phyloP scores from a whole-genome alignment of 768 basidiomycete species.

The Lepiota brunneoincarnata region DNA sequence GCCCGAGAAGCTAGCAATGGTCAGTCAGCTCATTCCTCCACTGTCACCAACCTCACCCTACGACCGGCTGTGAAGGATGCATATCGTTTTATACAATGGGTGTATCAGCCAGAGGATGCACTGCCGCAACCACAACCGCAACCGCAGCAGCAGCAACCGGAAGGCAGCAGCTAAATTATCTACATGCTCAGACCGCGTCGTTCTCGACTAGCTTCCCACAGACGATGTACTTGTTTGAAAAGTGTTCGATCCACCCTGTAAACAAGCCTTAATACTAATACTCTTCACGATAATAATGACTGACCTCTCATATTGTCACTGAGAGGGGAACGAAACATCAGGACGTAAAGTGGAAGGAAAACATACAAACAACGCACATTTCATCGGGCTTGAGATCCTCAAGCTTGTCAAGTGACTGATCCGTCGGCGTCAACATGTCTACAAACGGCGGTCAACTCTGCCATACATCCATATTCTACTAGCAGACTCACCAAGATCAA shows the following conservation, averaged over 20 bases:
- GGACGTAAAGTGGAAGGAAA: neutral
- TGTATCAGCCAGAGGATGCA: neutral
- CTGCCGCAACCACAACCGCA: neutral
- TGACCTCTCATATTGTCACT: conserved; percentile 94
- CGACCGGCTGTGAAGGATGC: neutral
- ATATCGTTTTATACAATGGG: conserved; percentile 9
- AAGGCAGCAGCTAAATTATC: conserved; percentile 6
- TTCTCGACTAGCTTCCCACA: conserved; percentile 89
- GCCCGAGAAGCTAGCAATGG: conserved; percentile 48
- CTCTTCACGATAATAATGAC: conserved; percentile 11
- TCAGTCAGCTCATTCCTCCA: conserved; percentile 22
- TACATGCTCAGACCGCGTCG: conserved; percentile 39
- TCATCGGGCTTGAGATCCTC: conserved; percentile 77
- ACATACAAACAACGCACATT: conserved; percentile 56
- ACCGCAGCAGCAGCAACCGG: conserved; percentile 12
- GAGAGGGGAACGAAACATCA: conserved; percentile 9
- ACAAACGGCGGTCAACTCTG: neutral
- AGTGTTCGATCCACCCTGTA: conserved; percentile 91
- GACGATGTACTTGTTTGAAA: conserved; percentile 87
- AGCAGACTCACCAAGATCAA: conserved; percentile 69
- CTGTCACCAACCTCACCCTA: neutral
- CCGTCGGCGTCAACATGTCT: conserved; percentile 91
- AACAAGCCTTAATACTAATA: conserved; percentile 6
- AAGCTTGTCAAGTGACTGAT: conserved; percentile 83
- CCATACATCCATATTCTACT: neutral